Evolutionary conservation across 2,329 filamentous ascomycete genomes (phyloP).

Genomic region (Colletotrichum camelliae): DNA sequence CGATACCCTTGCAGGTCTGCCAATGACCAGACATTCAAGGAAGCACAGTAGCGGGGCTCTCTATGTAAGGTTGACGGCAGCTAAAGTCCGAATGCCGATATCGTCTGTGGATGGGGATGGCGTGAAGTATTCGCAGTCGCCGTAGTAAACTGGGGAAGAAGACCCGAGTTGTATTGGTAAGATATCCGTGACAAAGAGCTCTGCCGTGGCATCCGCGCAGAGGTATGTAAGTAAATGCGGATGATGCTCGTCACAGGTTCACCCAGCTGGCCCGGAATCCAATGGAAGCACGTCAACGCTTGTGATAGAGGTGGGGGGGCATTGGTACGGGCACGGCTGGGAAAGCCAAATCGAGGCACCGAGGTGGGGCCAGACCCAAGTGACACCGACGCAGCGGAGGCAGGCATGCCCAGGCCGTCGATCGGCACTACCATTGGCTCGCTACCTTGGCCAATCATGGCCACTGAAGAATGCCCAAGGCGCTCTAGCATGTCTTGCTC

Average conservation of each 20-base stretch:
- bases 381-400: constrained; percentile 2
- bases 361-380: constrained; percentile 6
- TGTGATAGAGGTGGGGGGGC: constrained; percentile 17
- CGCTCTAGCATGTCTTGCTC: neutral
- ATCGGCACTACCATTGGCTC: constrained; percentile 11
- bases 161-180: constrained; percentile 1
- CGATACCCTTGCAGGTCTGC: constrained; percentile 15
- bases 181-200: constrained; percentile 5
- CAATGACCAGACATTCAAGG: constrained; percentile 18
- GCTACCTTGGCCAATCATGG: neutral
- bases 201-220: constrained; percentile 5
- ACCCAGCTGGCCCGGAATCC: constrained; percentile 4
- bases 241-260: constrained; percentile 11
- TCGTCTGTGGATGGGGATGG: neutral
- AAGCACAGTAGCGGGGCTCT: constrained; percentile 13
- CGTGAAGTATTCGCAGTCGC: neutral
- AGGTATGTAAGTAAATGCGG: constrained; percentile 11
- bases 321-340: neutral
- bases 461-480: neutral
- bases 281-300: constrained; percentile 19
- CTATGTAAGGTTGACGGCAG: neutral
- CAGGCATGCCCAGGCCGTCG: neutral
- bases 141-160: neutral
- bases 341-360: constrained; percentile 13
- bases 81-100: neutral